Conservation (phyloP, 2,329 filamentous ascomycete genomes). For the Verticillium zaregamsianum region DNA sequence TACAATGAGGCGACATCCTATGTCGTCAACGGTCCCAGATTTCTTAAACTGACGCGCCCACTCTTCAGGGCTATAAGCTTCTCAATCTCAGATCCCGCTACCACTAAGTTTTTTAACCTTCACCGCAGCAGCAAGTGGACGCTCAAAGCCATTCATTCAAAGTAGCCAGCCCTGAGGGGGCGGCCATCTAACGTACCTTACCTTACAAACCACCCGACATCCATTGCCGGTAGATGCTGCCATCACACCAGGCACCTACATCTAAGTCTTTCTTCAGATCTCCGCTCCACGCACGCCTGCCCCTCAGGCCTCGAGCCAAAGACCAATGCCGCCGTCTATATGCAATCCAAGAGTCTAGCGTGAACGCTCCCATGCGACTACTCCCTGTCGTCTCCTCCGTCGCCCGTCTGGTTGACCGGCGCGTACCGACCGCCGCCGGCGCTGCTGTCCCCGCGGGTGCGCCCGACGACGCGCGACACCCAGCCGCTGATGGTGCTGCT, state of each 20-base stretch:
- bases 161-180: not conserved
- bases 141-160: not conserved
- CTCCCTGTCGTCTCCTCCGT: not conserved
- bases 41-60: no score
- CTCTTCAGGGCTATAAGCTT: no score
- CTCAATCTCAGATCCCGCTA: no score
- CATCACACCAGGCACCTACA: not conserved
- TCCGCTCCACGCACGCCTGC: not conserved
- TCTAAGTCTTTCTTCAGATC: not conserved
- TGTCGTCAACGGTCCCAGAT: no score
- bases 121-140: not conserved
- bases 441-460: conserved; percentile 31
- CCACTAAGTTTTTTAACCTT: no score
- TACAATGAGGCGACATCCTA: no score
- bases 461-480: conserved; percentile 36
- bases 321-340: conserved; percentile 29
- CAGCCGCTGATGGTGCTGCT: conserved; percentile 44
- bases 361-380: not conserved
- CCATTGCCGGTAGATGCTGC: not conserved
- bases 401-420: conserved; percentile 36
- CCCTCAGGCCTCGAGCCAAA: not conserved
- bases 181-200: not conserved
- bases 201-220: not conserved
- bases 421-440: conserved; percentile 31
- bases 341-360: conserved; percentile 21